Percentiles rank a stretch among this genome's conserved stretches.
Conservation (phyloP, 1,284 basidiomycete species). For the Microbotryomycetes sp. region DNA sequence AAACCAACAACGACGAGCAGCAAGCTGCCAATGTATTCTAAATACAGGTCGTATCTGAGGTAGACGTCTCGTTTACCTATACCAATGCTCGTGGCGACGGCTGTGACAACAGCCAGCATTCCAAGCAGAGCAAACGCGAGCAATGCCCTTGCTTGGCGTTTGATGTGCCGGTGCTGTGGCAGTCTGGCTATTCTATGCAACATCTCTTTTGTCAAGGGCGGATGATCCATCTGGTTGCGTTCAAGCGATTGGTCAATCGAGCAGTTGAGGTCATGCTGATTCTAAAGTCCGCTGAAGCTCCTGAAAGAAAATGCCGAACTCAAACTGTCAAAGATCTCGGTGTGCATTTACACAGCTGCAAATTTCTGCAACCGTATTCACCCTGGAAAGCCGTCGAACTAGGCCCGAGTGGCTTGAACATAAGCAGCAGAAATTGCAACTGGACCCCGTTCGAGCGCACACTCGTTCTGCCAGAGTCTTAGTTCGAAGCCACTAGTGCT, state of each 20-base stretch:
- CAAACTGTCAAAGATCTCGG: background rate
- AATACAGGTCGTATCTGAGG: constrained; percentile 4
- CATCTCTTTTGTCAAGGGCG: constrained; percentile 3
- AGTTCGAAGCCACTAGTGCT: no score
- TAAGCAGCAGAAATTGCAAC: no score
- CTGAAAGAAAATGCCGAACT: background rate
- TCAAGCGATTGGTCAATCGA: background rate
- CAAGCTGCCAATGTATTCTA: background rate
- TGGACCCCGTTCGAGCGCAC: no score
- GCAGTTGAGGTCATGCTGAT: background rate
- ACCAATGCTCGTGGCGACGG: background rate
- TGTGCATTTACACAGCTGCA: background rate
- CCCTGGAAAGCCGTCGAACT: no score
- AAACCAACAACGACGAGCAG: constrained; percentile 3
- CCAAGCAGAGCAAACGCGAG: background rate
- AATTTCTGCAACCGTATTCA: no score
- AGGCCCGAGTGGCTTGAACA: no score
- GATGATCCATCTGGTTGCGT: background rate
- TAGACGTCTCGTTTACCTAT: background rate
- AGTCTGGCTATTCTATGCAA: background rate
- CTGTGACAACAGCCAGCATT: background rate
- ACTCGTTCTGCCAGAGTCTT: no score
- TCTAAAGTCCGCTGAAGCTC: background rate
- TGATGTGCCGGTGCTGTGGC: constrained; percentile 7
- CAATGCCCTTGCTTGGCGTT: background rate